A percentile compares a stretch with the other conserved stretches of the same genome.
Conservation (phyloP, 2,329 filamentous ascomycete genomes). For the Ceratocystiopsis brevicomis region DNA sequence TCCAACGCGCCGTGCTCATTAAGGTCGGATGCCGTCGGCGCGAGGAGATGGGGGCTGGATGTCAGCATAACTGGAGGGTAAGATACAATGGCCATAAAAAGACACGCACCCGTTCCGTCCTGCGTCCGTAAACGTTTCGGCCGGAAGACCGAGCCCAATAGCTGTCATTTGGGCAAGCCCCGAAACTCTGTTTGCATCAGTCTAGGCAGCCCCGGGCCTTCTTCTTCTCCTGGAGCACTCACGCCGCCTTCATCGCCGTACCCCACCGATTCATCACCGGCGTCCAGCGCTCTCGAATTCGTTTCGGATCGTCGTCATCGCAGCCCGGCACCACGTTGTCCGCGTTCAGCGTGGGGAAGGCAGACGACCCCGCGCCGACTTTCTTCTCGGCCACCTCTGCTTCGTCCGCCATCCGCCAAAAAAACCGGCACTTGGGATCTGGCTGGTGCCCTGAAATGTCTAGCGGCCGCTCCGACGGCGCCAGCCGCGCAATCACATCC, state of each 20-base stretch:
- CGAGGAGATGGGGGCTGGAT: slow-evolving; percentile 37
- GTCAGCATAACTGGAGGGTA: not conserved
- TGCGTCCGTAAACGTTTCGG: slow-evolving; percentile 33
- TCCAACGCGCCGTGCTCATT: slow-evolving; percentile 30
- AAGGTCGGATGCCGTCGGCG: slow-evolving; percentile 40
- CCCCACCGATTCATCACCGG: slow-evolving; percentile 39
- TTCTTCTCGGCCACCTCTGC: too few species aligned
- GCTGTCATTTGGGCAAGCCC: slow-evolving; percentile 41
- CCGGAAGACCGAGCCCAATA: slow-evolving; percentile 33
- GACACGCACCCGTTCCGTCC: slow-evolving; percentile 34
- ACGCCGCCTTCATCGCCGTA: slow-evolving; percentile 40
- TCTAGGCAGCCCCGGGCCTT: not conserved
- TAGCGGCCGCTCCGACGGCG: slow-evolving; percentile 34
- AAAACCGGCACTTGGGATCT: slow-evolving; percentile 44
- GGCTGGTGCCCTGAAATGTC: slow-evolving; percentile 37
- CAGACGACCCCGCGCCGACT: slow-evolving; percentile 29
- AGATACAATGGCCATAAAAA: not conserved
- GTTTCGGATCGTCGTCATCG: slow-evolving; percentile 17
- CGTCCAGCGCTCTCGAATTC: slow-evolving; percentile 30
- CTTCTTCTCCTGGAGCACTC: slow-evolving; percentile 12
- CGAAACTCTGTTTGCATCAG: slow-evolving; percentile 18
- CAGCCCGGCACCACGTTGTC: slow-evolving; percentile 29
- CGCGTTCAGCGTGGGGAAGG: slow-evolving; percentile 36
- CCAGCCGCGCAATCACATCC: slow-evolving; percentile 33
- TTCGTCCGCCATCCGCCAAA: slow-evolving; percentile 38